Evolutionary conservation across 768 basidiomycete species (phyloP), one percentile per base, ranked within the genome.

Genomic region (Astraeus odoratus): DNA sequence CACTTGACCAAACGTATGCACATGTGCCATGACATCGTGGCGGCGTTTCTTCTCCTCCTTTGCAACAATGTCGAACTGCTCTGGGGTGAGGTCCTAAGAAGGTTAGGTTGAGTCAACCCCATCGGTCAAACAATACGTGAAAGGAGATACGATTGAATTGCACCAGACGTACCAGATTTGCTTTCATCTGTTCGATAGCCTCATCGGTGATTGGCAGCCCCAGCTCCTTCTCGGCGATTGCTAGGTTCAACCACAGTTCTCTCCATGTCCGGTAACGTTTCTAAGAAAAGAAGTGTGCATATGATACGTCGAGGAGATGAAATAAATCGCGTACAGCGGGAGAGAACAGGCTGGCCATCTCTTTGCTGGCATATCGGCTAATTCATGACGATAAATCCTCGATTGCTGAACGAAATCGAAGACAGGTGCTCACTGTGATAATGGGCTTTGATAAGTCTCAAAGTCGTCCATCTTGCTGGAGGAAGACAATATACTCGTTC

Each of bases 1-100:
- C 42, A 94, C 86, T 36, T 75, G 77, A 5, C 94, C 94, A 61
- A 97, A 99, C 3, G 94, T 96, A 68, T 98, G 92, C 35, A 99
- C 96, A 59, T 99, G 96, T 0, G 96, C 96, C 96, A 99, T 99
- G 35, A 99, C 96, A 67, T 99, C 96, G 69, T 99, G 96, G 10
- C 96, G 77, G 20, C 96, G 72, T 68, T 92, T 96, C 73, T 96
- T 98, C 69, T 99, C 96, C 65, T 99, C 96, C 44, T 76, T 70
- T 0, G 92, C 94, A 1, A 96, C 96, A 43, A 88, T 74, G 51
- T 83, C 84, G 58, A 98, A 95, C 68, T 99, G 96, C 39, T 84
- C 79, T 9, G 79, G 83, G 45, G 92, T 91, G 24, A 98, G 67
- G 37, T 84, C 63, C 92, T 94, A 55, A 10, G 27, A 46, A n/a